A percentile compares a stretch with the other conserved stretches of the same genome.
These are phyloP conservation scores for Candida boleticola DNA, from an alignment of 805 yeast genomes.

Conservation along the genomic window DNA sequence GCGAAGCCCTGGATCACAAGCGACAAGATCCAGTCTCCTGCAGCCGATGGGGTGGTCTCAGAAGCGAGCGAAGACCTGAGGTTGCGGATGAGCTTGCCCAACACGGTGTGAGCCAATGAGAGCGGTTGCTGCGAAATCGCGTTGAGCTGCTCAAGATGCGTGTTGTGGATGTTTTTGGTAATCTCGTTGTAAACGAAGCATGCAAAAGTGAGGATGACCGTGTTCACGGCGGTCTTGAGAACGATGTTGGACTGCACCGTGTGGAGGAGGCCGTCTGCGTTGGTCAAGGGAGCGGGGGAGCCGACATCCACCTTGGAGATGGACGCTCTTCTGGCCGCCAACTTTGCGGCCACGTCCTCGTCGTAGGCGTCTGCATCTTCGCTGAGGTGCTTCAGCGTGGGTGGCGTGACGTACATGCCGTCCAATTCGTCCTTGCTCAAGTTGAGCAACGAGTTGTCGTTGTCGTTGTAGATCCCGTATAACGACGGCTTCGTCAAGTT, in stretches of 20 bases:
- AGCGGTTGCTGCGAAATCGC: constrained; percentile 42
- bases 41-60: constrained; percentile 4
- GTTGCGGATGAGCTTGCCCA: constrained; percentile 23
- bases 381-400: constrained; percentile 1
- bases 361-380: neutral
- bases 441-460: constrained; percentile 39
- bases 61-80: constrained; percentile 11
- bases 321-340: neutral
- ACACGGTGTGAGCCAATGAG: constrained; percentile 30
- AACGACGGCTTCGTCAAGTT: constrained; percentile 51
- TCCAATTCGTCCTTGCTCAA: constrained; percentile 18
- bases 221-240: constrained; percentile 11
- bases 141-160: constrained; percentile 40
- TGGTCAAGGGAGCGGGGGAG: neutral
- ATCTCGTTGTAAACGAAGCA: constrained; percentile 56
- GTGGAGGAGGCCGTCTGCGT: no score
- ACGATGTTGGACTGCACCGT: neutral
- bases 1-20: constrained; percentile 51
- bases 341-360: neutral
- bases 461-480: constrained; percentile 50
- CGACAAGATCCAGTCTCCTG: constrained; percentile 19
- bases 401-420: constrained; percentile 2
- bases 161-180: constrained; percentile 50
- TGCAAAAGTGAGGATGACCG: constrained; percentile 33
- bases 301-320: neutral